A percentile compares a stretch with the other conserved stretches of the same genome.
Conservation (phyloP, 148 eudicot species). For the Arctostaphylos glauca region DNA sequence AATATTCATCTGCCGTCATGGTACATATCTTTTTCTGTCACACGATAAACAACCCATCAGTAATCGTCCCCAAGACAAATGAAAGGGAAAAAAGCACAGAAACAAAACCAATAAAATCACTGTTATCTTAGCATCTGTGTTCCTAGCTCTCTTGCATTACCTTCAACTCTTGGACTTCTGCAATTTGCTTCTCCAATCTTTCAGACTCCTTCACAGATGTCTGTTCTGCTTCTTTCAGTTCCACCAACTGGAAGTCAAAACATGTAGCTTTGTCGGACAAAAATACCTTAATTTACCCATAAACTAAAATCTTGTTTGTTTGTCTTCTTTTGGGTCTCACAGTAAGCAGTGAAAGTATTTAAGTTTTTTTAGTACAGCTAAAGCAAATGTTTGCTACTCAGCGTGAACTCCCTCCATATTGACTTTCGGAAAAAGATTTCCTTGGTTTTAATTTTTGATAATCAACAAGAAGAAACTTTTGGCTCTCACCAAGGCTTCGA, state of each 20-base stretch:
- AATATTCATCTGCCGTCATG: conserved; percentile 99
- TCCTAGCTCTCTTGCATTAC: conserved; percentile 27
- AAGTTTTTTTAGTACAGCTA: neutral
- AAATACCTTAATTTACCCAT: neutral
- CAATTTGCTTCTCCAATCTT: conserved; percentile 88
- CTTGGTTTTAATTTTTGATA: neutral
- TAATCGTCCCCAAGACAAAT: neutral
- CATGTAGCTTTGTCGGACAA: neutral
- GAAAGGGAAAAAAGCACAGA: neutral
- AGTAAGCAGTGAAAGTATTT: no score
- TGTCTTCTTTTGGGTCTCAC: neutral
- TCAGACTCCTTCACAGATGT: conserved; percentile 81
- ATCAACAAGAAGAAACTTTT: neutral
- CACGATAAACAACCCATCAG: neutral
- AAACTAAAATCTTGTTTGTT: neutral
- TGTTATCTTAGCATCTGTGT: no score
- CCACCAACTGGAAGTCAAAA: conserved; percentile 62
- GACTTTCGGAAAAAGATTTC: neutral
- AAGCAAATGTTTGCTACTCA: neutral
- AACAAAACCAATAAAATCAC: neutral
- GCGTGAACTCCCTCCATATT: neutral
- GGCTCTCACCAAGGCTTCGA: conserved; percentile 78
- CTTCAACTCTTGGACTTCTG: conserved; percentile 92
- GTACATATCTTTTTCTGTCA: conserved; percentile 78
- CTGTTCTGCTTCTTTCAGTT: conserved; percentile 84